Base-by-base conservation (phyloP, 1,139 yeast genomes). In the Scheffersomyces cryptocercus region DNA sequence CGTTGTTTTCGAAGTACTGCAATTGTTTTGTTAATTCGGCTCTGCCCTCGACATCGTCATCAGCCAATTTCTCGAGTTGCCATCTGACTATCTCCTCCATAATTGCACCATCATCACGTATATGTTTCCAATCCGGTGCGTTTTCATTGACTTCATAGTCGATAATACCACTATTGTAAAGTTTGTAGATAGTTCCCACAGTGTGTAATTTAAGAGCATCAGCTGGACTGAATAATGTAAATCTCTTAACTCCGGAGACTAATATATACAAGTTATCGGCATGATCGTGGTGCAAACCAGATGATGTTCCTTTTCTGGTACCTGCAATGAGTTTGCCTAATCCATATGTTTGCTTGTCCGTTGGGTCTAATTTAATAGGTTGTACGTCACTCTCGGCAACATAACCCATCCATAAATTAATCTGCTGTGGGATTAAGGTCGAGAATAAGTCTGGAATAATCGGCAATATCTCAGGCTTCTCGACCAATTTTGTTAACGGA, bases 251-350 rank as follows among this genome's bases (percentile, higher is more conserved):
- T 0, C 91, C 93, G 28, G 73, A 65, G 1, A 81, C 58, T 1
- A 85, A 74, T 2, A 85, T 67, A 58, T 85, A 85, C 34, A 85
- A 64, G 54, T 85, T 85, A 56, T 85, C 90, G 0, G 91, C 87
- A 61, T 85, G 90, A 57, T 85, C 93, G 58, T 85, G 93, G 54
- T 85, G 93, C n/a, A 85, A 64, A 0, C 93, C 93, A 0, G 90
- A 82, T 0, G 89, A 83, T 0, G 82, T 70, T 1, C 85, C 86
- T 1, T 61, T 62, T 2, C 29, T 11, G n/a, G 41, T 40, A 1
- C 77, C 75, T 1, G 86, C 82, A 2, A 82, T 60, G 16, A 65
- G 65, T 49, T 77, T 75, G 0, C 85, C 87, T 2, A 82, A 52
- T 0, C 79, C 79, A 14, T 65, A 59, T 3, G 48, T 37, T 11